Base-by-base conservation (phyloP, 2,329 filamentous ascomycete genomes). In the Dactylellina leptospora region DNA sequence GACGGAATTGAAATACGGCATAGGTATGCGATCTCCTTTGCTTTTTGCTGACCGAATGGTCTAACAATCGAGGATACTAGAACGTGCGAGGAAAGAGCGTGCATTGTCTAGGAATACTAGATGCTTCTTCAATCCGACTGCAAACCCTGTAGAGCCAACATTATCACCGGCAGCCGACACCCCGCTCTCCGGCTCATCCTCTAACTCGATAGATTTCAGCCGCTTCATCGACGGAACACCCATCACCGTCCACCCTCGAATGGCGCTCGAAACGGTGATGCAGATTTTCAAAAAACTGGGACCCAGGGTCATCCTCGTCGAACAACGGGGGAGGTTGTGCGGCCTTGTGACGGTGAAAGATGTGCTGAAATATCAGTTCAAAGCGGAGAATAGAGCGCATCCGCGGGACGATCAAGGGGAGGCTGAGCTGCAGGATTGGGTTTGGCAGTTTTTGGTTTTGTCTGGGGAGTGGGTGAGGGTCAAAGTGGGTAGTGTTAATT, bases 221-320 rank as follows among this genome's bases (percentile, higher is more conserved):
- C 88, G 90, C 50, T 97, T 93, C 78, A 88, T 96, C 56, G 93
- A 99, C 78, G 85, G 88, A 6, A 96, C 93, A 0, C 95, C 95
- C 0, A 86, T 99, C 1, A 90, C 92, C 0, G 93, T 93, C 0
- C 95, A 99, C 78, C 95, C 95, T 0, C 88, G 92, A 1, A 86
- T 97, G 0, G 90, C 93, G 0, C 86, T 99, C 0, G 95, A 99
- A 81, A 99, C 95, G 0, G 93, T 96, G 28, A 97, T 99, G 92
- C 95, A 99, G 78, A 84, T 99, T 9, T 99, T 99, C 83, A 93
- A 93, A 79, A 99, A 97, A 82, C 96, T 99, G 79, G 95, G 95
- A 0, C 95, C 93, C 0, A 87, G 95, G 0, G 92, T 97, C 4
- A 93, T 99, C 53, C 84, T 99, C 2, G 89, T 97, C 38, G 95